phyloP scores from a whole-genome alignment of 2,329 filamentous ascomycete genomes.

The Chaetomium strumarium region DNA sequence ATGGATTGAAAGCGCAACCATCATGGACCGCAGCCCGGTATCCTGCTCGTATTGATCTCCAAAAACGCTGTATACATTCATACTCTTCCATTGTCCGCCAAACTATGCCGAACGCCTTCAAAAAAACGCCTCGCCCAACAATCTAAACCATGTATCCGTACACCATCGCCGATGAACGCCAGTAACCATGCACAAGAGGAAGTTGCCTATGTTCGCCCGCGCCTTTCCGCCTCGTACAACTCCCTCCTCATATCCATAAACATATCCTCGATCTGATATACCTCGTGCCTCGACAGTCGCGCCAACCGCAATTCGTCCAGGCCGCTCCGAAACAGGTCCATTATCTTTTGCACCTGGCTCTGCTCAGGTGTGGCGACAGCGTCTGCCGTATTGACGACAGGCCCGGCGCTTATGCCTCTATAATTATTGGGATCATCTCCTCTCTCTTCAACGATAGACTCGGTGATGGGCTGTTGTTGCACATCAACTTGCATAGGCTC shows the following conservation, averaged over 20 bases:
- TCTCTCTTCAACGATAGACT: not conserved
- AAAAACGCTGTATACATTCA: not conserved
- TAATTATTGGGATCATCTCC: not conserved
- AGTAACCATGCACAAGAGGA: constrained; percentile 12
- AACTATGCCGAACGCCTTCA: not conserved
- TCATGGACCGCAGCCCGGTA: not conserved
- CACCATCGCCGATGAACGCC: constrained; percentile 6
- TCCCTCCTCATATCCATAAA: constrained; percentile 73
- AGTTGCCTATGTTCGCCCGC: constrained; percentile 38
- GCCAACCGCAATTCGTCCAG: constrained; percentile 55
- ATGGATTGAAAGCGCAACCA: not conserved
- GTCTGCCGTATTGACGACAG: not conserved
- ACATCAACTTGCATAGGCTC: constrained; percentile 14
- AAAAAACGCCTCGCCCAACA: not conserved
- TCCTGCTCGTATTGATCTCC: not conserved
- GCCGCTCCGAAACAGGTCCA: constrained; percentile 48
- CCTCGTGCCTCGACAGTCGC: constrained; percentile 57
- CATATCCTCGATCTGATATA: constrained; percentile 68
- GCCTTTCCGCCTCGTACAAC: constrained; percentile 63
- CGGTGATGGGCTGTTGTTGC: not conserved
- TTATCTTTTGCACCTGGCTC: constrained; percentile 31
- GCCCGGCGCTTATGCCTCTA: not conserved
- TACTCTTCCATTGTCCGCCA: not conserved
- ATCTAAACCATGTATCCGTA: not conserved
- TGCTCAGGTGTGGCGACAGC: not conserved